Evolutionary conservation across 1,284 basidiomycete species (phyloP).

Genomic region (Trichosporon sp.): DNA sequence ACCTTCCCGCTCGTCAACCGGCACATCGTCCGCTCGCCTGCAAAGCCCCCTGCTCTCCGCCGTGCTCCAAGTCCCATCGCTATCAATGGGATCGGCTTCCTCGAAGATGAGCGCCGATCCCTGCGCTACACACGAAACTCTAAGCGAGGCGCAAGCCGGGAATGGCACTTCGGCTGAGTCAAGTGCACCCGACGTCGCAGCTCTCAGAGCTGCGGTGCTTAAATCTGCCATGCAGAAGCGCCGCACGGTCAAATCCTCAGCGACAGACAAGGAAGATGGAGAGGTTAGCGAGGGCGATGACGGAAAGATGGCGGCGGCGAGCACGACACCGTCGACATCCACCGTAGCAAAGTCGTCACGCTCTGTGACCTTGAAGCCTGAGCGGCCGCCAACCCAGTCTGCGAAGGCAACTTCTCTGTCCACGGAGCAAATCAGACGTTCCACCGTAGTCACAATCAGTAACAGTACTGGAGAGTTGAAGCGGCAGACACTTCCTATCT

Average conservation of each 20-base stretch:
- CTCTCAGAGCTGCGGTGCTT: constrained; percentile 10
- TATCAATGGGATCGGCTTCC: constrained; percentile 14
- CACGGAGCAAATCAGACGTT: constrained; percentile 5
- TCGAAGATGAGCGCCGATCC: constrained; percentile 20
- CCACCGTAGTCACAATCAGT: constrained; percentile 14
- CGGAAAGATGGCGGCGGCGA: not conserved
- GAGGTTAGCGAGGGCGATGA: constrained; percentile 13
- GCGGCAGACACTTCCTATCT: not conserved
- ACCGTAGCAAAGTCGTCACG: not conserved
- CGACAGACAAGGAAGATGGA: constrained; percentile 13
- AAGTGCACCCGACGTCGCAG: constrained; percentile 4
- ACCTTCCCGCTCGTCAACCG: not conserved
- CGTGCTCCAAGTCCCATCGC: not conserved
- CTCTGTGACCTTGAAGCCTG: not conserved
- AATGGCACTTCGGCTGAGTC: not conserved
- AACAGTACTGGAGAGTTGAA: not conserved
- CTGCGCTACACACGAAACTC: constrained; percentile 3
- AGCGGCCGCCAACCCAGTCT: not conserved
- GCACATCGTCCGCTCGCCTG: not conserved
- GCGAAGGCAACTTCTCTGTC: not conserved
- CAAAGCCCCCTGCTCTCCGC: not conserved
- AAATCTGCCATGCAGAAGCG: constrained; percentile 5
- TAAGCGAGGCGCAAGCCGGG: not conserved
- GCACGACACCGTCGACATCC: not conserved
- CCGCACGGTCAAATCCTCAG: not conserved